Evolutionary conservation across 371 early-diverging fungal genomes (phyloP).

Genomic region (Mortierella sp.): DNA sequence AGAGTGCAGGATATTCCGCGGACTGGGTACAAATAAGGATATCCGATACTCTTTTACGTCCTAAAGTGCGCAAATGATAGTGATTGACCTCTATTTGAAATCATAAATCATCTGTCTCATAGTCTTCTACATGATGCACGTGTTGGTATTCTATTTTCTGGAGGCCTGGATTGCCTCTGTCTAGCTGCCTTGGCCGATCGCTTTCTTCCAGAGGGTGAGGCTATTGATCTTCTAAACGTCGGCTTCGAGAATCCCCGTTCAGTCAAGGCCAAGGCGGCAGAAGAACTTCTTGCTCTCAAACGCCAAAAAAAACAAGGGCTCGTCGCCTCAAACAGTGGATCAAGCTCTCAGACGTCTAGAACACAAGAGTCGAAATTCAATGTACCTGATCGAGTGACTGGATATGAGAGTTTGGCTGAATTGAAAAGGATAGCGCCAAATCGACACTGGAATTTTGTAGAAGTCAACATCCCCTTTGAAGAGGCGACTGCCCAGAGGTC

Average conservation of each 20-base stretch:
- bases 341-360: not conserved
- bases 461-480: conserved; percentile 86
- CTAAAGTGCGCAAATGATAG: not conserved
- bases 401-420: conserved; percentile 73
- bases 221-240: conserved; percentile 95
- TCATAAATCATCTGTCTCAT: not conserved
- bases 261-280: conserved; percentile 56
- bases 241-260: conserved; percentile 94
- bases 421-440: conserved; percentile 73
- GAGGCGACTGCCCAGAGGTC: conserved; percentile 70
- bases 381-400: conserved; percentile 94
- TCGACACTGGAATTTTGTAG: conserved; percentile 90
- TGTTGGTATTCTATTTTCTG: conserved; percentile 92
- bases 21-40: conserved; percentile 50
- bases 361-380: conserved; percentile 63
- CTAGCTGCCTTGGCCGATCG: conserved; percentile 85
- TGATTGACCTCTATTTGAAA: not conserved
- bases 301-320: conserved; percentile 32
- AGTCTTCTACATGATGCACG: conserved; percentile 60
- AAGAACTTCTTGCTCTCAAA: conserved; percentile 36
- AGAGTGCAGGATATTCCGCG: conserved; percentile 71
- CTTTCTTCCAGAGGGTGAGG: conserved; percentile 75
- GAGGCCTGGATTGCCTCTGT: conserved; percentile 93
- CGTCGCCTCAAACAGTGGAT: not conserved
- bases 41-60: not conserved